Evolutionary conservation across 1,284 basidiomycete species (phyloP).

Genomic region (Cystobasidiaceae sp.): DNA sequence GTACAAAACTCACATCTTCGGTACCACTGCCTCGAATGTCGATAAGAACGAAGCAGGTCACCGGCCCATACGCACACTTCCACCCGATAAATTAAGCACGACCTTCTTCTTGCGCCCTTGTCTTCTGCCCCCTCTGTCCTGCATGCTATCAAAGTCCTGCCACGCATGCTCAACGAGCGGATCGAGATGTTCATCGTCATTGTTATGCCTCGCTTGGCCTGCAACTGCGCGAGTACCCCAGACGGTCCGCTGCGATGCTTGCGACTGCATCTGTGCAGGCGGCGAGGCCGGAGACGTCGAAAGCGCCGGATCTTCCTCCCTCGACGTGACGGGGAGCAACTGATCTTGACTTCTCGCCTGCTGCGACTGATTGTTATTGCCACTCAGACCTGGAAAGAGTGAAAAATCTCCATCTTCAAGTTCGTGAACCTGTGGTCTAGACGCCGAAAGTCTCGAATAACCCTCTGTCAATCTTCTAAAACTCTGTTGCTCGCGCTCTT

Average conservation of each 20-base stretch:
- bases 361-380: neutral
- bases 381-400: constrained; percentile 1
- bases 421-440: constrained; percentile 1
- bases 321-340: neutral
- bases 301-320: neutral
- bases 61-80: constrained; percentile 15
- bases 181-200: neutral
- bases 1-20: too few species aligned
- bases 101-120: constrained; percentile 31
- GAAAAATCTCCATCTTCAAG: constrained; percentile 8
- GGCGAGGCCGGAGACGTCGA: constrained; percentile 13
- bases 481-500: constrained; percentile 57
- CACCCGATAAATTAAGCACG: constrained; percentile 23
- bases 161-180: constrained; percentile 8
- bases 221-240: constrained; percentile 25
- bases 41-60: neutral
- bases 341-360: neutral
- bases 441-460: constrained; percentile 7
- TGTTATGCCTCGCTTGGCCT: neutral
- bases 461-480: neutral
- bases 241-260: constrained; percentile 5
- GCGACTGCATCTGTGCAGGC: neutral
- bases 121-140: constrained; percentile 21
- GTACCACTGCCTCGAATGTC: too few species aligned
- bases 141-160: constrained; percentile 26